Conservation (phyloP, 23 red algal species). For the Gracilaria caudata region DNA sequence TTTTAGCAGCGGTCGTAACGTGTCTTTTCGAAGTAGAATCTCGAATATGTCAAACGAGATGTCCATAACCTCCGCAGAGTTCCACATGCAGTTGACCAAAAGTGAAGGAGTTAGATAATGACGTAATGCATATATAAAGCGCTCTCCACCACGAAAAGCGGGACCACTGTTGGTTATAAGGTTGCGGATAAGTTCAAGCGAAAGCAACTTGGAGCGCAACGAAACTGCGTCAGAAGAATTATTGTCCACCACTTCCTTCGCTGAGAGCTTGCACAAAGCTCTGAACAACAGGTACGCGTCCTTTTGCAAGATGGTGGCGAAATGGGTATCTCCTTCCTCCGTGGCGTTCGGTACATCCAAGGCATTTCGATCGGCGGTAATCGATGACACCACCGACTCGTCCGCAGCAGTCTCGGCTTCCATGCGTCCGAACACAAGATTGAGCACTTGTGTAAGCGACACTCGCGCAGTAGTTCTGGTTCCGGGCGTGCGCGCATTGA, state of each 20-base stretch:
- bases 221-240: constrained; percentile 61
- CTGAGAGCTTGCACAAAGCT: constrained; percentile 94
- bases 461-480: constrained; percentile 90
- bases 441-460: constrained; percentile 78
- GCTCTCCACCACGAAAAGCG: constrained; percentile 67
- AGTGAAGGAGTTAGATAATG: constrained; percentile 85
- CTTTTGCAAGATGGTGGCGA: constrained; percentile 68
- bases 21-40: constrained; percentile 76
- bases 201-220: constrained; percentile 84
- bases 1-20: constrained; percentile 85
- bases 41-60: constrained; percentile 93
- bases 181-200: constrained; percentile 79
- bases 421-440: constrained; percentile 82
- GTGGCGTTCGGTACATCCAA: constrained; percentile 38
- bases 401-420: constrained; percentile 60
- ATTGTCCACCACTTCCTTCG: constrained; percentile 68
- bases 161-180: constrained; percentile 72
- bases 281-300: constrained; percentile 97
- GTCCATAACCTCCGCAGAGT: constrained; percentile 72
- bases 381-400: neutral
- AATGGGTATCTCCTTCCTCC: constrained; percentile 62
- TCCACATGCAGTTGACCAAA: constrained; percentile 79
- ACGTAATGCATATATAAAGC: constrained; percentile 88
- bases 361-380: neutral
- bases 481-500: constrained; percentile 70